These are phyloP conservation scores for Pyrenophora teres DNA, from an alignment of 2,329 filamentous ascomycete species.

Conservation along the genomic window DNA sequence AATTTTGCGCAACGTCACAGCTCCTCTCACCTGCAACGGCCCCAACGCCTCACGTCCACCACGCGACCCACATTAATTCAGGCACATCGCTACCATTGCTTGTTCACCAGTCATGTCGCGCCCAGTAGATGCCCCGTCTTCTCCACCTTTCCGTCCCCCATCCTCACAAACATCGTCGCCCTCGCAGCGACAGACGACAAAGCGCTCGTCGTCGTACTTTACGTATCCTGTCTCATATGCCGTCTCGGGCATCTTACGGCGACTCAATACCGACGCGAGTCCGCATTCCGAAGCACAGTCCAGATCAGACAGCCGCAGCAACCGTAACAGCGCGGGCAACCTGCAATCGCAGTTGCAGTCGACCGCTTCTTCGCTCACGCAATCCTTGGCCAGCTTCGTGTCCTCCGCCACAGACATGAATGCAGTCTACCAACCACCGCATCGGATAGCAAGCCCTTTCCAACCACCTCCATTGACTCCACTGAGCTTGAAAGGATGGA, in stretches of 20 bases:
- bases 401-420: constrained; percentile 52
- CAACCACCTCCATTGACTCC: constrained; percentile 88
- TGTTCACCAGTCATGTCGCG: constrained; percentile 34
- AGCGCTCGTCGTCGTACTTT: constrained; percentile 51
- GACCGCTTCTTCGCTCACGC: constrained; percentile 31
- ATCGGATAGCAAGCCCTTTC: constrained; percentile 74
- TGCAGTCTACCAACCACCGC: constrained; percentile 64
- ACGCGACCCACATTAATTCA: constrained; percentile 33
- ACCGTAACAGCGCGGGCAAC: constrained; percentile 11
- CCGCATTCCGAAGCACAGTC: constrained; percentile 14
- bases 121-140: constrained; percentile 24
- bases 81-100: constrained; percentile 10
- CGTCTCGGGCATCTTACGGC: constrained; percentile 53
- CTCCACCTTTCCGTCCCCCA: constrained; percentile 18
- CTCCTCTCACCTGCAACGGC: constrained; percentile 20
- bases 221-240: constrained; percentile 57
- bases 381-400: constrained; percentile 47
- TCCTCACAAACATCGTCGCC: constrained; percentile 13
- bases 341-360: constrained; percentile 29
- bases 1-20: constrained; percentile 35
- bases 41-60: constrained; percentile 23
- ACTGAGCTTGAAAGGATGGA: constrained; percentile 70
- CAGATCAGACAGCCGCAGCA: constrained; percentile 14
- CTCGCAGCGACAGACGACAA: constrained; percentile 15
- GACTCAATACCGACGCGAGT: constrained; percentile 52